Percentiles rank a stretch among this genome's conserved stretches.
Conservation (phyloP, 257 asterid species). For the Ophiorrhiza pumila region DNA sequence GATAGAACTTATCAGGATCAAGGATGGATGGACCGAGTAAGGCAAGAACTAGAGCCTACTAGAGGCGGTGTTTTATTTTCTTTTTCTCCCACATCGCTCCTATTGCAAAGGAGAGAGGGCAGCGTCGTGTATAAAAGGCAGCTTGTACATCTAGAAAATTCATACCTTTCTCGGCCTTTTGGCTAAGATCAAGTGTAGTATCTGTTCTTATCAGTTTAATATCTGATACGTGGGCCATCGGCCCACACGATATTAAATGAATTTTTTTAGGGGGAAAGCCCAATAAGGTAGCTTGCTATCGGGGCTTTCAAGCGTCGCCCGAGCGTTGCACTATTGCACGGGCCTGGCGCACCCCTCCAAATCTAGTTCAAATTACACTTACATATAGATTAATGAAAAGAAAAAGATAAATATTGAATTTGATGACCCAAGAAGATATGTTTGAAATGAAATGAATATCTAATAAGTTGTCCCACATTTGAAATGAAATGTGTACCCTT, state of each 20-base stretch:
- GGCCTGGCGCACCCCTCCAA: conserved; percentile 15
- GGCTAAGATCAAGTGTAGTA: conserved; percentile 59
- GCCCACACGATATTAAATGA: conserved; percentile 22
- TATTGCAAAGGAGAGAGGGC: neutral
- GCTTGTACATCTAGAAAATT: neutral
- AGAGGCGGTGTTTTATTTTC: neutral
- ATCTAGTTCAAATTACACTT: neutral
- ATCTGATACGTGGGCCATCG: conserved; percentile 26
- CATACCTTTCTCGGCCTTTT: conserved; percentile 57
- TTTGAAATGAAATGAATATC: too few species aligned
- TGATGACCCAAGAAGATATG: too few species aligned
- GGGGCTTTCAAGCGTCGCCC: conserved; percentile 7
- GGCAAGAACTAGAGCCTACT: too few species aligned
- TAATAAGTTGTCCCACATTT: too few species aligned
- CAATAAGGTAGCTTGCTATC: conserved; percentile 7
- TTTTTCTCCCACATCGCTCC: neutral
- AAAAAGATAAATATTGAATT: too few species aligned
- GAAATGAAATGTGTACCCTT: too few species aligned
- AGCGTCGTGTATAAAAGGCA: neutral
- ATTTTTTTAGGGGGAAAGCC: conserved; percentile 16
- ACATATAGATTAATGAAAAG: too few species aligned
- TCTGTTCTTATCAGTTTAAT: conserved; percentile 47
- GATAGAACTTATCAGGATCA: too few species aligned
- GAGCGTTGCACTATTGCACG: neutral
- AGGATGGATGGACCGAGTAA: too few species aligned